Percentiles rank a stretch among this genome's conserved stretches.
These are phyloP conservation scores for Penicillium odoratum DNA, from an alignment of 495 filamentous ascomycete species.

Conservation along the genomic window DNA sequence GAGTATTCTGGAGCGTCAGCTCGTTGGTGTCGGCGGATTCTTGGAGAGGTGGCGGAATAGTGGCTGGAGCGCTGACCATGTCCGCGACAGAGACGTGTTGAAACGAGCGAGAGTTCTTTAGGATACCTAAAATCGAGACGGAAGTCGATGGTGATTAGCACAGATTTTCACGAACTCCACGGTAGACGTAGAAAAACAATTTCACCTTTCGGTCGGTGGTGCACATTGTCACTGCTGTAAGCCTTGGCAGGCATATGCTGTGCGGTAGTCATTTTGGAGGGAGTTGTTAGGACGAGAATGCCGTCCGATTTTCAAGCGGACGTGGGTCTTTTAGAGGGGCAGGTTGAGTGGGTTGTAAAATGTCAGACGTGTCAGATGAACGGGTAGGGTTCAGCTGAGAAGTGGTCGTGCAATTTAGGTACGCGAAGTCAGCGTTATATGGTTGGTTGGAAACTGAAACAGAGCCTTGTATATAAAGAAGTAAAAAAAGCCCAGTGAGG, in stretches of 20 bases:
- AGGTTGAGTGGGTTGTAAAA: constrained; percentile 7
- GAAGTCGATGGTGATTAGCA: background rate
- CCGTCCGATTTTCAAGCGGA: constrained; percentile 27
- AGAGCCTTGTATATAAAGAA: constrained; percentile 1
- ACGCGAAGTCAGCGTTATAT: background rate
- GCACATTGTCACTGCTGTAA: constrained; percentile 37
- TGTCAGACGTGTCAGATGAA: constrained; percentile 6
- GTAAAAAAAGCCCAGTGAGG: background rate
- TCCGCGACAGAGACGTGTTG: background rate
- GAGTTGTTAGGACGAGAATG: constrained; percentile 7
- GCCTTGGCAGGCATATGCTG: constrained; percentile 36
- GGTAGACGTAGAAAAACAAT: background rate
- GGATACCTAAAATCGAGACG: constrained; percentile 64
- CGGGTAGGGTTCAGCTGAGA: constrained; percentile 6
- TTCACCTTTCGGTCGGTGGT: constrained; percentile 77
- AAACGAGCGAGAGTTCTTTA: constrained; percentile 65
- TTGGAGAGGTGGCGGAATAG: constrained; percentile 25
- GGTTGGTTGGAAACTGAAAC: background rate
- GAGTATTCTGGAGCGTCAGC: constrained; percentile 86
- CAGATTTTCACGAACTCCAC: background rate
- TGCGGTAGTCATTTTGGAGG: constrained; percentile 32
- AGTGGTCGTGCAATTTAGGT: background rate
- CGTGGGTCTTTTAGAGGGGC: constrained; percentile 15
- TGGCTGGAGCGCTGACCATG: constrained; percentile 18
- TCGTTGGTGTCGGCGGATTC: constrained; percentile 64